Base-by-base conservation (phyloP, 2,329 filamentous ascomycete species). In the Venturiaceae sp. region DNA sequence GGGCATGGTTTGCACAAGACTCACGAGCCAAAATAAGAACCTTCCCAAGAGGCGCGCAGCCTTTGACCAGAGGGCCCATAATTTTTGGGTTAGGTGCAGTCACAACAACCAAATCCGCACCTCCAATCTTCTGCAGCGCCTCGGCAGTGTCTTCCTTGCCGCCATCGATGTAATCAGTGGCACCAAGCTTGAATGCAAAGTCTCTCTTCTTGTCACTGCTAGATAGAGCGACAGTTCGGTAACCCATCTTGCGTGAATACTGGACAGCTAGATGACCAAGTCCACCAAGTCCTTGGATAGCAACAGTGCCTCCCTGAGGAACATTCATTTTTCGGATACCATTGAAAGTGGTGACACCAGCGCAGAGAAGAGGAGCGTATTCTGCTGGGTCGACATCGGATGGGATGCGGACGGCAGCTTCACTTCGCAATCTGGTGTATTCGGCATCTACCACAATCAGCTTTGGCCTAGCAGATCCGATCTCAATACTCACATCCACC, bases 51-150 rank as follows among this genome's bases (percentile, higher is more conserved):
- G 77, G 65, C 4, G 73, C 78, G 7, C 86, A 73, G 2, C 80
- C 85, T 2, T 67, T 73, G 1, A 84, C 69, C 30, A 88, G 66
- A 3, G 76, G 74, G 1, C 73, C 65, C 55, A 88, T 78, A 33
- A 80, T 71, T 57, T 80, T 72, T 0, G 81, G 75, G 65, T 81
- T 83, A 5, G 85, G 84, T 3, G 83, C 84, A 3, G 85, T 88
- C 39, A 81, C 74, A 4, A 87, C 76, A 59, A 88, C 80, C 55
- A 85, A 69, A 3, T 76, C 74, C 0, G 85, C 85, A 28, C 84
- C 84, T 16, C 85, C 85, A 21, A 87, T 70, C 63, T 77, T 77
- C 69, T 72, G 71, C 34, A 87, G 73, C 58, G 76, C 76, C 52
- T 73, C 70, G 1, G 69, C 74, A 0, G 76, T 70, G 47, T 85